These are phyloP conservation scores for Canna indica DNA, from an alignment of 176 grass and related monocot genomes.

Conservation along the genomic window DNA sequence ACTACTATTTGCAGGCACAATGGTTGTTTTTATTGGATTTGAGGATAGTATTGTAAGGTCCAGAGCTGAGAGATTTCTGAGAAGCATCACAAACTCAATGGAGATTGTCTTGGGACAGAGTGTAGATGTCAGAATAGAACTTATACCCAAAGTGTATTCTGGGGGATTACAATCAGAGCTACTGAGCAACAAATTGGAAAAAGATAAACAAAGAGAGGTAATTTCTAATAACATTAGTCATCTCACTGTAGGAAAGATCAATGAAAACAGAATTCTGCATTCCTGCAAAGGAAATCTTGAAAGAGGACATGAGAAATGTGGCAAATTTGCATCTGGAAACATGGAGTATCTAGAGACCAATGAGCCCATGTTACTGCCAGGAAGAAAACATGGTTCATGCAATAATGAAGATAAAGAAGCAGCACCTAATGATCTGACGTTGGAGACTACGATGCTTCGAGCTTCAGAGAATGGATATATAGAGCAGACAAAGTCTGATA, in stretches of 20 bases:
- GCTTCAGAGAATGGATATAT: slow-evolving; percentile 26
- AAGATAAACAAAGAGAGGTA: slow-evolving; percentile 18
- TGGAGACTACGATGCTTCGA: slow-evolving; percentile 77
- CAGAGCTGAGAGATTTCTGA: slow-evolving; percentile 62
- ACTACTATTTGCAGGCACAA: slow-evolving; percentile 31
- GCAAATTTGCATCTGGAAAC: slow-evolving; percentile 9
- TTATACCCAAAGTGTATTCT: slow-evolving; percentile 25
- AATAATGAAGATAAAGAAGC: slow-evolving; percentile 18
- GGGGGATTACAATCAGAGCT: slow-evolving; percentile 13
- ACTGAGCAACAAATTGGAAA: not conserved
- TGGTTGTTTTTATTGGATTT: slow-evolving; percentile 56
- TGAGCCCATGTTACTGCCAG: slow-evolving; percentile 8
- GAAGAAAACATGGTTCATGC: slow-evolving; percentile 14
- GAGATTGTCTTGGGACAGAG: slow-evolving; percentile 52
- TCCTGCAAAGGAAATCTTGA: slow-evolving; percentile 23
- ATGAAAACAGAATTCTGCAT: slow-evolving; percentile 34
- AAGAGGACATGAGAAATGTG: slow-evolving; percentile 14
- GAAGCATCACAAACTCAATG: slow-evolving; percentile 77
- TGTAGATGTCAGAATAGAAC: slow-evolving; percentile 54
- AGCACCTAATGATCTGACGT: slow-evolving; percentile 50
- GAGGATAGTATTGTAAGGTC: slow-evolving; percentile 49
- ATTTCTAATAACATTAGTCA: slow-evolving; percentile 23
- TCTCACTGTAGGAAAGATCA: slow-evolving; percentile 29
- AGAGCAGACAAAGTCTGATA: slow-evolving; percentile 41
- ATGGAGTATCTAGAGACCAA: slow-evolving; percentile 4